Evolutionary conservation across 352 stramenopile species (phyloP).

Genomic region (Phytophthora sansomeana): DNA sequence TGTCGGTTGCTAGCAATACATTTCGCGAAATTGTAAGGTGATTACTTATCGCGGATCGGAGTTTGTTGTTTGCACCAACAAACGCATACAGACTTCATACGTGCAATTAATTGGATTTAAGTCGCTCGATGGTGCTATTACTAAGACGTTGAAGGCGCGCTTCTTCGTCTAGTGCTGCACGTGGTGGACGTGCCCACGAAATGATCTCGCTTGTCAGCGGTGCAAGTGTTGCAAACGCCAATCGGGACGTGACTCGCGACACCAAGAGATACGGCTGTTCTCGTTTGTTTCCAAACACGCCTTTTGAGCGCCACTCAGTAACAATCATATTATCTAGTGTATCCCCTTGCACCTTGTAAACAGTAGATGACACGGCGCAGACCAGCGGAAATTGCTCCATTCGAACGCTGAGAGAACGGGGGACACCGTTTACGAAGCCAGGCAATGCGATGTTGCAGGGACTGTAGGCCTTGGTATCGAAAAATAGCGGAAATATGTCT

Average conservation of each 20-base stretch:
- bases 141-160: slow-evolving; percentile 7
- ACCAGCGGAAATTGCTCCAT: slow-evolving; percentile 23
- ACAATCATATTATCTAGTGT: slow-evolving; percentile 17
- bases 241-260: slow-evolving; percentile 11
- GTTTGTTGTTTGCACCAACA: too few relatives aligned
- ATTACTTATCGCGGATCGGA: too few relatives aligned
- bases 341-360: slow-evolving; percentile 27
- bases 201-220: slow-evolving; percentile 7
- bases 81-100: too few relatives aligned
- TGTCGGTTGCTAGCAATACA: too few relatives aligned
- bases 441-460: not conserved
- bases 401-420: slow-evolving; percentile 1
- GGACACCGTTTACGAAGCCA: not conserved
- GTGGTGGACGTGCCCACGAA: slow-evolving; percentile 4
- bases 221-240: slow-evolving; percentile 6
- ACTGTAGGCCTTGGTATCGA: not conserved
- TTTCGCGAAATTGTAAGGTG: too few relatives aligned
- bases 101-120: too few relatives aligned
- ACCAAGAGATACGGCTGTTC: slow-evolving; percentile 20
- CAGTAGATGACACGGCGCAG: slow-evolving; percentile 12
- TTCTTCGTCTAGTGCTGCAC: slow-evolving; percentile 16
- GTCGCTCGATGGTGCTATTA: not conserved
- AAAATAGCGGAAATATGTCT: slow-evolving; percentile 20
- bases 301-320: slow-evolving; percentile 3
- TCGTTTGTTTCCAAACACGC: slow-evolving; percentile 2